These are phyloP conservation scores for Dichotomopilus funicola DNA, from an alignment of 2,329 filamentous ascomycete genomes.

Conservation along the genomic window DNA sequence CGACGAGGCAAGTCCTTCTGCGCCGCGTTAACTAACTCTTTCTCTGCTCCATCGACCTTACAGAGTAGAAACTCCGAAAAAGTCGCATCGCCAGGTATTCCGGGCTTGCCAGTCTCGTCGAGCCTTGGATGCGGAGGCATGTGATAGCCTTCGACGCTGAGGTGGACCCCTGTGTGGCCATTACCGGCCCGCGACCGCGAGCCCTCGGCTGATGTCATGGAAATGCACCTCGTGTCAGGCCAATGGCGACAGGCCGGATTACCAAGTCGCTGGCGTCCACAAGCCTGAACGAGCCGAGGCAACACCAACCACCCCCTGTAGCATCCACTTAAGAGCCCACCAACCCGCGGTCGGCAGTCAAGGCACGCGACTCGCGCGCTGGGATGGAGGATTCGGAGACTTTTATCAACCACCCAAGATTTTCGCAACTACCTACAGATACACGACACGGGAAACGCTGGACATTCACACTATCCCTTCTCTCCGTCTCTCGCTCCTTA, in stretches of 20 bases:
- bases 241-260: constrained; percentile 14
- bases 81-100: too few species aligned
- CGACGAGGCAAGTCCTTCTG: too few species aligned
- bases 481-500: too few species aligned
- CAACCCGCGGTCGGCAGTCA: background rate
- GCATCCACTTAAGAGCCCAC: background rate
- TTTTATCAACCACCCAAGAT: too few species aligned
- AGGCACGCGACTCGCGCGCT: constrained; percentile 2
- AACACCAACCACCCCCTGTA: constrained; percentile 1
- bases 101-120: too few species aligned
- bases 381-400: background rate
- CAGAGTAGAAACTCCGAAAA: too few species aligned
- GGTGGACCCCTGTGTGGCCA: background rate
- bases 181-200: background rate
- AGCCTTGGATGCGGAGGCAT: constrained; percentile 2
- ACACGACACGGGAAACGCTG: too few species aligned
- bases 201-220: constrained; percentile 24
- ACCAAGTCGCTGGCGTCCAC: background rate
- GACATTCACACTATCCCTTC: too few species aligned
- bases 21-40: too few species aligned
- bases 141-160: constrained; percentile 11
- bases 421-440: too few species aligned
- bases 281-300: constrained; percentile 16
- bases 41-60: too few species aligned
- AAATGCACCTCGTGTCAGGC: background rate